Conservation (phyloP, 192 early-diverging fungal species). For the Coemansia sp. region DNA sequence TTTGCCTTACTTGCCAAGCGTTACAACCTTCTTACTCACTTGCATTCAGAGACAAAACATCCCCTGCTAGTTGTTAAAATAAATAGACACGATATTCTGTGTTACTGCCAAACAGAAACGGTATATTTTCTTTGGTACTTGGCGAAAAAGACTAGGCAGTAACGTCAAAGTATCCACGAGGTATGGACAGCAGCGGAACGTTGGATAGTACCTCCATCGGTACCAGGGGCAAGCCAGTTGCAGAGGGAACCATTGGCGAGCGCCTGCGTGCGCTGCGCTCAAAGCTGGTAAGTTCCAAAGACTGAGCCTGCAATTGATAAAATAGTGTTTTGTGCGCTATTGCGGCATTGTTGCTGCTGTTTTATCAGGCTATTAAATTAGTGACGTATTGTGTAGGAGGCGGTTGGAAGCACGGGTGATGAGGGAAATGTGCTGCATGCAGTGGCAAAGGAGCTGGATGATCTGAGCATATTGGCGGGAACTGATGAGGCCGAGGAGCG, state of each 20-base stretch:
- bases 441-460: conserved; percentile 28
- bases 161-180: neutral
- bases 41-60: neutral
- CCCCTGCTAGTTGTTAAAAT: too few species aligned
- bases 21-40: neutral
- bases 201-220: neutral
- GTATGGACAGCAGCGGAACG: neutral
- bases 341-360: neutral
- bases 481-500: neutral
- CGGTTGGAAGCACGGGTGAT: conserved; percentile 13
- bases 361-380: neutral
- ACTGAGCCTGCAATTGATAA: too few species aligned
- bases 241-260: conserved; percentile 13
- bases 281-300: conserved; percentile 27
- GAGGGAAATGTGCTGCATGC: conserved; percentile 19
- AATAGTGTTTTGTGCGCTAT: neutral
- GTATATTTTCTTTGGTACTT: neutral
- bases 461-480: conserved; percentile 2
- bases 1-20: neutral
- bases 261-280: conserved; percentile 23
- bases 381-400: conserved; percentile 11
- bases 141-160: neutral
- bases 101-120: neutral
- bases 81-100: neutral
- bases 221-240: neutral